Base-by-base conservation (phyloP, 352 stramenopile species). In the Globisporangium rhizosaccharum region DNA sequence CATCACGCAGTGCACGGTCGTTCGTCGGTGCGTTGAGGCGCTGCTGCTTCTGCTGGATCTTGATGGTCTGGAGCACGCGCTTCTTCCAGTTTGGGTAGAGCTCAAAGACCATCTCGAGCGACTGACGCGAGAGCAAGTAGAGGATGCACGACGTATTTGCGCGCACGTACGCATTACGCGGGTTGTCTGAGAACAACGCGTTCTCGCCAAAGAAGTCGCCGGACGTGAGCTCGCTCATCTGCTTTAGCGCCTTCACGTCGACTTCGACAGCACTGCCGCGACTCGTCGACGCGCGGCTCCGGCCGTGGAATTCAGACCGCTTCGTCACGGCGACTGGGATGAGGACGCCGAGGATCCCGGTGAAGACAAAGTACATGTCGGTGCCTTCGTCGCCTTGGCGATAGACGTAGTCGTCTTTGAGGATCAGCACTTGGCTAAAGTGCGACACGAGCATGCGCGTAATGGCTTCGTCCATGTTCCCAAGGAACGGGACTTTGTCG, bases 351-450 rank as follows among this genome's bases (percentile, higher is more conserved):
- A 86, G 62, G 6, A 79, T 63, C 0, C 76, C 76, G 4, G 75
- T 74, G 42, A 82, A 86, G 1, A 86, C 68, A 49, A 86, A 84
- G 37, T 63, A 86, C 76, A 86, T 86, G n/a, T 86, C 76, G 33
- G 62, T 72, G 1, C 73, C 76, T 23, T 82, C 67, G 10, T 86
- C 76, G 4, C 72, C 67, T 20, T 68, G 74, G 12, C 65, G 64
- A 44, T 69, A 84, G 2, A 81, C 66, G 30, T 72, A 79, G 48
- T 82, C 60, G 17, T 81, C 65, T 1, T 68, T 56, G 0, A 79
- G 59, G 3, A 82, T 59, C 7, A 86, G 60, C 11, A 71, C 58
- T 50, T 86, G 76, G 8, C 56, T 69, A 49, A 86, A 79, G 23
- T 79, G 72, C 0, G 71, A 72, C 10, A 86, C 76, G 17, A 86